A percentile compares a stretch with the other conserved stretches of the same genome.
phyloP scores from a whole-genome alignment of 1,139 yeast species.

The Saccharomyces hybrid region DNA sequence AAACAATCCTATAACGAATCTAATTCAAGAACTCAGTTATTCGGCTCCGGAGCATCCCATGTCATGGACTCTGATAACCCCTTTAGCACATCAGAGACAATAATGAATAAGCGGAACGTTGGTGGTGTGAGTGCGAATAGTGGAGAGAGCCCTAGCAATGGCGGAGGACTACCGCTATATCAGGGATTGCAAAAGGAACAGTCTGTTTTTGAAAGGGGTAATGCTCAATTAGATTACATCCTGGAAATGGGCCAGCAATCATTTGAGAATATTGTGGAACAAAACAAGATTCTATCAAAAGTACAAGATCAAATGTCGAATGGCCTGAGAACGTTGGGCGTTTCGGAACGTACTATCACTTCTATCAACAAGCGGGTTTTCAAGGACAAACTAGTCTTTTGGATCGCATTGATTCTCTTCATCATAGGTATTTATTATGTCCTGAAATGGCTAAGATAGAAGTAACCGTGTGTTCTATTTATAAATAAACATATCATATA shows the following conservation, averaged over 20 bases:
- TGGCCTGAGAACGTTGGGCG: slow-evolving; percentile 74
- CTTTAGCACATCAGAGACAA: slow-evolving; percentile 21
- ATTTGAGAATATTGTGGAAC: slow-evolving; percentile 79
- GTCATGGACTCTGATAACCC: slow-evolving; percentile 14
- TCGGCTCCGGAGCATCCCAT: slow-evolving; percentile 11
- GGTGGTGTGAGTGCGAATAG: slow-evolving; percentile 11
- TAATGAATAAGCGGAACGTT: slow-evolving; percentile 22
- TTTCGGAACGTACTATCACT: slow-evolving; percentile 77
- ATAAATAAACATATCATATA: slow-evolving; percentile 2
- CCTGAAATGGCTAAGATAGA: slow-evolving; percentile 52
- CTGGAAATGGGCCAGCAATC: slow-evolving; percentile 84
- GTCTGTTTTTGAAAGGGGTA: slow-evolving; percentile 59
- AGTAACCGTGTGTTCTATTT: neutral
- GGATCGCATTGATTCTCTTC: slow-evolving; percentile 61
- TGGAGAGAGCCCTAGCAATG: slow-evolving; percentile 6
- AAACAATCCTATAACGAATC: slow-evolving; percentile 59
- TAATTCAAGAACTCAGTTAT: slow-evolving; percentile 22
- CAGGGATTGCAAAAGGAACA: slow-evolving; percentile 68
- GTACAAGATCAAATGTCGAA: slow-evolving; percentile 61
- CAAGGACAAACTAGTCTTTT: slow-evolving; percentile 84
- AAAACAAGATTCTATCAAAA: slow-evolving; percentile 60
- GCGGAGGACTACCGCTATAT: slow-evolving; percentile 39
- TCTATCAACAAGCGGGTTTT: slow-evolving; percentile 77
- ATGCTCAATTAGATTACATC: slow-evolving; percentile 79
- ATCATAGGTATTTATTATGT: slow-evolving; percentile 65